Conservation (phyloP, 208 protist species). For the Acanthamoeba triangularis region DNA sequence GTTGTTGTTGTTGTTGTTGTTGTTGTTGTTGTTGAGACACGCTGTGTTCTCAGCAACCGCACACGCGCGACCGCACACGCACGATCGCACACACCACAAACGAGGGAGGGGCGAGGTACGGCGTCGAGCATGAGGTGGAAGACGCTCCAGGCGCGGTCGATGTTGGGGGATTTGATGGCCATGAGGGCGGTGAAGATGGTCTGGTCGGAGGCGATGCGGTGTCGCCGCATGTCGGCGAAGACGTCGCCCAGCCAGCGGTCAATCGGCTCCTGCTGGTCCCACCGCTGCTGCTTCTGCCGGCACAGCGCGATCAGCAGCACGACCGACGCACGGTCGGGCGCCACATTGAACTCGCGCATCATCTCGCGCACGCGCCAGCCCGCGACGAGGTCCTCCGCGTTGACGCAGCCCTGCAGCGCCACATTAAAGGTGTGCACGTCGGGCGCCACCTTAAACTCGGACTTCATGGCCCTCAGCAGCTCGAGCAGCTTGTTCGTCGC, state of each 20-base stretch:
- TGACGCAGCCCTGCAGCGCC: not conserved
- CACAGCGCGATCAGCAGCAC: not conserved
- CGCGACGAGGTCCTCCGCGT: not conserved
- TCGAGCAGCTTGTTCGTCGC: not conserved
- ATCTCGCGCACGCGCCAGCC: not conserved
- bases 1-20: too few relatives aligned
- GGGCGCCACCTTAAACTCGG: not conserved
- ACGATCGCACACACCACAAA: too few relatives aligned
- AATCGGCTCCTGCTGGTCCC: not conserved
- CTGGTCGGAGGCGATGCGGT: not conserved
- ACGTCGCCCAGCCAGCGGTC: not conserved
- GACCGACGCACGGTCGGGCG: not conserved
- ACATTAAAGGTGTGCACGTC: not conserved
- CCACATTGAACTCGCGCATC: not conserved
- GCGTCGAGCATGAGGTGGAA: not conserved
- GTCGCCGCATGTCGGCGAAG: not conserved
- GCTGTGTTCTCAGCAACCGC: too few relatives aligned
- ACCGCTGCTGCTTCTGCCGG: not conserved
- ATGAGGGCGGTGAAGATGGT: not conserved
- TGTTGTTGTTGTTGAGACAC: too few relatives aligned
- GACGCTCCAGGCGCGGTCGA: not conserved
- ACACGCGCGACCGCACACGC: too few relatives aligned
- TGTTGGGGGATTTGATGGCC: not conserved
- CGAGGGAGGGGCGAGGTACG: too few relatives aligned
- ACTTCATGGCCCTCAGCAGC: not conserved